phyloP scores from a whole-genome alignment of 139 green algal species.

The Nannochloris sp. region DNA sequence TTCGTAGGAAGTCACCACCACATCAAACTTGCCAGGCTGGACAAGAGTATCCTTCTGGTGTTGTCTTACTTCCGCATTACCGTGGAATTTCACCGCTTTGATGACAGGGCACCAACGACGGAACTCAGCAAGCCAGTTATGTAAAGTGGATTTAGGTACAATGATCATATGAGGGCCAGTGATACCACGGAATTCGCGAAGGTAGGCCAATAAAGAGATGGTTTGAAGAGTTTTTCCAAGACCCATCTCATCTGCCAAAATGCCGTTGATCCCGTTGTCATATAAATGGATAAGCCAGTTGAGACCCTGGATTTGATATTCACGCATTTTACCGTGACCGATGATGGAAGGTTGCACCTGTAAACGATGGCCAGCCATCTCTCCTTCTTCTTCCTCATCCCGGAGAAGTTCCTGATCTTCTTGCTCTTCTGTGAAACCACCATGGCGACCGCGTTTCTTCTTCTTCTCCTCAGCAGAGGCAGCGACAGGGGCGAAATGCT shows the following conservation, averaged over 20 bases:
- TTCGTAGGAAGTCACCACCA: slow-evolving; percentile 95
- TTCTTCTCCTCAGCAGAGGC: slow-evolving; percentile 4
- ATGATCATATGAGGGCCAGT: slow-evolving; percentile 95
- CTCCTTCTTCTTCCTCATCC: slow-evolving; percentile 70
- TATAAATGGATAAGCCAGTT: slow-evolving; percentile 99
- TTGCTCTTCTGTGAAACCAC: slow-evolving; percentile 71
- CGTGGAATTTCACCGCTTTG: slow-evolving; percentile 90
- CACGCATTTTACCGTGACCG: slow-evolving; percentile 83
- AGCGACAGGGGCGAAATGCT: slow-evolving; percentile 78
- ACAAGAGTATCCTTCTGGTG: slow-evolving; percentile 59
- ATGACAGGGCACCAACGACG: slow-evolving; percentile 86
- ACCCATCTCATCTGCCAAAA: slow-evolving; percentile 98
- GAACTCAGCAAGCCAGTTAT: slow-evolving; percentile 99
- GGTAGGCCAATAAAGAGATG: slow-evolving; percentile 93
- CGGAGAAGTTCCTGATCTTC: slow-evolving; percentile 89
- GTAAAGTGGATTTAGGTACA: slow-evolving; percentile 95
- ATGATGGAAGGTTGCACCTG: slow-evolving; percentile 77
- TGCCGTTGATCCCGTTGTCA: slow-evolving; percentile 99
- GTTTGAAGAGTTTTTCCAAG: slow-evolving; percentile 98
- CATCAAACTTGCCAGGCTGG: slow-evolving; percentile 83
- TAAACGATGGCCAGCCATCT: slow-evolving; percentile 64
- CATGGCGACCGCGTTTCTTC: slow-evolving; percentile 54
- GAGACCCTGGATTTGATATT: slow-evolving; percentile 98
- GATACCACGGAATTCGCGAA: slow-evolving; percentile 94
- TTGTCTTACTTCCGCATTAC: slow-evolving; percentile 79